Evolutionary conservation across 139 green algal genomes (phyloP).

Genomic region (Tetraselmis striata): DNA sequence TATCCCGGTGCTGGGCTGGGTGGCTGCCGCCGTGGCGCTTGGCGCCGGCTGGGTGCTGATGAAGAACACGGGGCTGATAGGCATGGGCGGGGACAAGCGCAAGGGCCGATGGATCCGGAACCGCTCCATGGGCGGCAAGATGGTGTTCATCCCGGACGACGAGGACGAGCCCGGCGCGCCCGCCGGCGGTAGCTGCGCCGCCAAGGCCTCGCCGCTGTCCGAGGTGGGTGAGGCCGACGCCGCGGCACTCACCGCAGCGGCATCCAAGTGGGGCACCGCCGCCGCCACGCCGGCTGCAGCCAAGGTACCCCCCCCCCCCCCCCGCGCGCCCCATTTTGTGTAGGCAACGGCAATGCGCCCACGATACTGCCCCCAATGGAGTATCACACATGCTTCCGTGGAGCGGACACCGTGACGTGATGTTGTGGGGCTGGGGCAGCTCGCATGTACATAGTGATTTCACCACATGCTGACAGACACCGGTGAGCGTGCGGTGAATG

Average conservation of each 20-base stretch:
- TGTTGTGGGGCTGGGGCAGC: too few species aligned
- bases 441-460: too few species aligned
- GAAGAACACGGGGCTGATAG: background rate
- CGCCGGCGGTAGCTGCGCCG: too few species aligned
- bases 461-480: too few species aligned
- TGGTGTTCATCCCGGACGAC: constrained; percentile 13
- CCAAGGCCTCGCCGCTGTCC: background rate
- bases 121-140: constrained; percentile 36
- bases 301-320: too few species aligned
- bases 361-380: too few species aligned
- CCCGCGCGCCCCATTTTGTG: too few species aligned
- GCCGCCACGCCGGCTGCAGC: too few species aligned
- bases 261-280: background rate
- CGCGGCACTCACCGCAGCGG: background rate
- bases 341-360: too few species aligned
- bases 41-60: background rate
- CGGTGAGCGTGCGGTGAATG: too few species aligned
- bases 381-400: too few species aligned
- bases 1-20: background rate
- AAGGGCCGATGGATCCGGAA: constrained; percentile 33
- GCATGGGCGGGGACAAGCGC: background rate
- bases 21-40: background rate
- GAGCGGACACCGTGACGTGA: too few species aligned
- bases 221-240: background rate
- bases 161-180: background rate